These are phyloP conservation scores for Neostapfia colusana DNA, from an alignment of 176 grass and related monocot genomes.

Conservation along the genomic window DNA sequence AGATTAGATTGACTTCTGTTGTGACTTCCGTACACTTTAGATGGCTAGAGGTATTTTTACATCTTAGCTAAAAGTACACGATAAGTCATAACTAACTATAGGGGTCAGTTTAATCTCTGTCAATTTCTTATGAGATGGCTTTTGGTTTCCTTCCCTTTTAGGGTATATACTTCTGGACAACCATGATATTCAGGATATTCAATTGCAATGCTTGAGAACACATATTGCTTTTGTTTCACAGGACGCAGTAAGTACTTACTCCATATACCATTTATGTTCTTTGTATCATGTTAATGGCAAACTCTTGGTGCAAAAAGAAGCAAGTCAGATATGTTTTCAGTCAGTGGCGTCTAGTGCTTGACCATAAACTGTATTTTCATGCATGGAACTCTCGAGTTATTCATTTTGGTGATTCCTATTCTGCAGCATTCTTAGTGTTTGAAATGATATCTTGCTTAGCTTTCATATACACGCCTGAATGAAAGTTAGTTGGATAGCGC, in stretches of 20 bases:
- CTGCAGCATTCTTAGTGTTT: background rate
- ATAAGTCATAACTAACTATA: background rate
- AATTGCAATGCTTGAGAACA: constrained; percentile 59
- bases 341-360: background rate
- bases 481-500: constrained; percentile 2
- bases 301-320: background rate
- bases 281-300: constrained; percentile 8
- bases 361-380: constrained; percentile 5
- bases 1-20: background rate
- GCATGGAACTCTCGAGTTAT: background rate
- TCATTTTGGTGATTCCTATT: background rate
- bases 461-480: background rate
- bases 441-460: constrained; percentile 1
- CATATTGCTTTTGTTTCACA: constrained; percentile 77
- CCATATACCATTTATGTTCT: background rate
- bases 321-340: background rate
- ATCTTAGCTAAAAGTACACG: background rate
- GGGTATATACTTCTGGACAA: constrained; percentile 71
- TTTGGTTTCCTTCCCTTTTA: constrained; percentile 34
- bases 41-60: too few species aligned
- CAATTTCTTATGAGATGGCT: constrained; percentile 1
- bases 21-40: background rate
- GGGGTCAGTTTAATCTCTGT: background rate
- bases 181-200: constrained; percentile 74
- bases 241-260: constrained; percentile 58